Evolutionary conservation across 345 rosid species (phyloP), one percentile per base, ranked within the genome.

Genomic region (Aquilaria malaccensis): DNA sequence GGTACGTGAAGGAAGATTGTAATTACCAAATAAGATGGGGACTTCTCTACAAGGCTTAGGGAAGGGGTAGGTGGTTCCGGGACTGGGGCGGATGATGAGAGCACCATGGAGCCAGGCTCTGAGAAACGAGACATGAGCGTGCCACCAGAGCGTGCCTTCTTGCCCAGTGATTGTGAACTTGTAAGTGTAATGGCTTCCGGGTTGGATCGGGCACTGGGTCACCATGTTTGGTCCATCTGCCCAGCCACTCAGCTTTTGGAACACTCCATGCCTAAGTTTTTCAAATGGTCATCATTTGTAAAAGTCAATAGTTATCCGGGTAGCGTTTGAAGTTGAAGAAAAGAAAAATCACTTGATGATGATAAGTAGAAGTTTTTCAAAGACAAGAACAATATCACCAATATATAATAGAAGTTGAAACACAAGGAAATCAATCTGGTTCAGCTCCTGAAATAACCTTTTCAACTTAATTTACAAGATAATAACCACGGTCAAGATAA

Each of bases 131-230:
- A 64, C 60, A 6, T 70, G 77, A 46, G 77, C 81, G 50, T 80
- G 88, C 83, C 88, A 80, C 59, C 71, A 57, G 60, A 80, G 70
- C 30, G 85, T 83, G 59, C 85, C 79, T 60, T 68, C 69, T 32
- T 82, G 83, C 56, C 63, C 65, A 11, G 67, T 64, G 5, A 80
- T 59, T 22, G 75, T 74, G 51, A 77, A 80, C 52, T 33, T 50
- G 58, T 80, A 77, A 0, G 70, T 79, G 31, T 75, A 79, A 22
- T 67, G 70, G 30, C 73, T 32, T 50, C 52, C 53, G 32, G 76
- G 76, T 59, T 54, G 69, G 52, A 79, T 79, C 10, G 83, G 83
- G 54, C 80, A 79, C 52, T 79, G 83, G 22, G 74, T 70, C 62
- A 79, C 66, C 53, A 64, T 58, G 55, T 62, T 71, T 0, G 76